A percentile compares a stretch with the other conserved stretches of the same genome.
Evolutionary conservation across 2,329 filamentous ascomycete genomes (phyloP).

Genomic region (Sclerotinia sclerotiorum): DNA sequence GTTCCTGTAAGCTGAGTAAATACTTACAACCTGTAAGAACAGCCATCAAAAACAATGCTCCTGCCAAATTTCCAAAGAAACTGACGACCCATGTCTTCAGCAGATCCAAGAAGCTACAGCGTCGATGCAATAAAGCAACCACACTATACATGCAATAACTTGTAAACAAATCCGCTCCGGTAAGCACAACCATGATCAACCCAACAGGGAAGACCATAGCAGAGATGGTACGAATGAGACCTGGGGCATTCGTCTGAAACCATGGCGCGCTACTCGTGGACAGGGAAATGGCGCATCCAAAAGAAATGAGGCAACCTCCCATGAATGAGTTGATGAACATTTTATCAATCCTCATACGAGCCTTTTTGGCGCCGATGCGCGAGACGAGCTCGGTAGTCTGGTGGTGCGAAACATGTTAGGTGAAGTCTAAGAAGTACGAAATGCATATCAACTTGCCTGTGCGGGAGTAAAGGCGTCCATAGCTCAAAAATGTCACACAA

Average conservation of each 20-base stretch:
- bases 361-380: slow-evolving; percentile 52
- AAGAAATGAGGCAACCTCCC: slow-evolving; percentile 52
- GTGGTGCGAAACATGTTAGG: slow-evolving; percentile 6
- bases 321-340: slow-evolving; percentile 53
- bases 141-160: slow-evolving; percentile 45
- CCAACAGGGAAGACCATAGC: slow-evolving; percentile 52
- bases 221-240: slow-evolving; percentile 47
- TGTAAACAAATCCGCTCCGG: slow-evolving; percentile 51
- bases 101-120: slow-evolving; percentile 41
- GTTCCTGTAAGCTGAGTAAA: background rate
- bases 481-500: slow-evolving; percentile 10
- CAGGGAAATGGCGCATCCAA: slow-evolving; percentile 51
- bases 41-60: slow-evolving; percentile 49
- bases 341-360: slow-evolving; percentile 53
- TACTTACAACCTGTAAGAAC: slow-evolving; percentile 50
- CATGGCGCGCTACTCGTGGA: slow-evolving; percentile 48
- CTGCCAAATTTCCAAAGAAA: slow-evolving; percentile 51
- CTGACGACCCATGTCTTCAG: slow-evolving; percentile 47
- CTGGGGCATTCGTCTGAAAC: slow-evolving; percentile 51
- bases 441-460: slow-evolving; percentile 27
- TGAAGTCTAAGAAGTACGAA: background rate
- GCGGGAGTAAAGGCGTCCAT: slow-evolving; percentile 48
- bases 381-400: slow-evolving; percentile 52
- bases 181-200: slow-evolving; percentile 50
- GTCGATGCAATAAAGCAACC: slow-evolving; percentile 46